phyloP scores from a whole-genome alignment of 2,329 filamentous ascomycete genomes.

The Fusarium palustre region DNA sequence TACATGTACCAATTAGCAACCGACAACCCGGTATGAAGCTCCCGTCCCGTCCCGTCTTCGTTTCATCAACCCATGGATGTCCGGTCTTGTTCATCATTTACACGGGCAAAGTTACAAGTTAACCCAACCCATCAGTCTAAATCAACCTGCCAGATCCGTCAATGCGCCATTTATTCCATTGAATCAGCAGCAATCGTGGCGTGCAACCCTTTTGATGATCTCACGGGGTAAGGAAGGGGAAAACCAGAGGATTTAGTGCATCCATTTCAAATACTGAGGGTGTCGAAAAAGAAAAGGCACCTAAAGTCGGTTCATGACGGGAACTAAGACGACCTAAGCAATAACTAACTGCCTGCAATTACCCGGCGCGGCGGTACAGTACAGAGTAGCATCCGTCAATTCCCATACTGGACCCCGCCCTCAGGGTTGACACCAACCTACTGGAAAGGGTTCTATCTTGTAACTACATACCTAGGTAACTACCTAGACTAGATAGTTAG shows the following conservation, averaged over 20 bases:
- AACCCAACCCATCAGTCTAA: not conserved
- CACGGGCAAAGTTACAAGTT: not conserved
- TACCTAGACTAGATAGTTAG: too few relatives aligned
- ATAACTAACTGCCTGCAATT: constrained; percentile 21
- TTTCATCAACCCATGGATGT: constrained; percentile 28
- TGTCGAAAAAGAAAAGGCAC: constrained; percentile 25
- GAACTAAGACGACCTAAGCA: constrained; percentile 27
- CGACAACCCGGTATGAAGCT: constrained; percentile 7
- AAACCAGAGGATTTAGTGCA: constrained; percentile 6
- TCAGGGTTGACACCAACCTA: constrained; percentile 23
- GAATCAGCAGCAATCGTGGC: constrained; percentile 31
- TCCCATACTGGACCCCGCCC: not conserved
- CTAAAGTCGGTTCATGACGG: constrained; percentile 21
- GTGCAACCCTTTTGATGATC: constrained; percentile 32
- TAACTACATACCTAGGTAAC: too few relatives aligned
- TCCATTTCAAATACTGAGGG: constrained; percentile 17
- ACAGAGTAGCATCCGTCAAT: constrained; percentile 14
- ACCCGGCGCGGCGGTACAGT: constrained; percentile 28
- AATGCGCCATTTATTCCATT: constrained; percentile 37
- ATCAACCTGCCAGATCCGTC: constrained; percentile 29
- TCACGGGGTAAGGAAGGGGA: constrained; percentile 2
- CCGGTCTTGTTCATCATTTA: not conserved
- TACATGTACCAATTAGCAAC: constrained; percentile 9
- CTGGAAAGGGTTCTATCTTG: constrained; percentile 26
- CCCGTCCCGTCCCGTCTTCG: constrained; percentile 26